Conservation (phyloP, 129 eudicot genomes). For the Lonicera japonica region DNA sequence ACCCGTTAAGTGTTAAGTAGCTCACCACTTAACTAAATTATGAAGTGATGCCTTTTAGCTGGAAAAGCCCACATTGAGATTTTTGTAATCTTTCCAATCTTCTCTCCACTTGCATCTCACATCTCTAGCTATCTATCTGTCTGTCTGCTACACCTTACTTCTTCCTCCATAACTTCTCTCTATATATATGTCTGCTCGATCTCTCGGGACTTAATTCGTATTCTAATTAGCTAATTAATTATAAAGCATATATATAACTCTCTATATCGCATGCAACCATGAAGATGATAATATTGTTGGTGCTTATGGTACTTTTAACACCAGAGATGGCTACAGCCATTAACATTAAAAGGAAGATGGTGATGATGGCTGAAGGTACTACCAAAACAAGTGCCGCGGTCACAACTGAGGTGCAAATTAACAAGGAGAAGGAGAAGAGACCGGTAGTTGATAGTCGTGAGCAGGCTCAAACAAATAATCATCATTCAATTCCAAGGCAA, state of each 20-base stretch:
- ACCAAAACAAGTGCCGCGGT: neutral
- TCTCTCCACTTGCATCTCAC: neutral
- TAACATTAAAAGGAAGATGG: neutral
- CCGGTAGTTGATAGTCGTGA: neutral
- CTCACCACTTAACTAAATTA: too few species aligned
- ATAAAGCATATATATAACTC: too few species aligned
- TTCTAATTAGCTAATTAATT: too few species aligned
- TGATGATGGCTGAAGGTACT: neutral
- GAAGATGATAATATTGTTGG: neutral
- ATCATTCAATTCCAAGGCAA: neutral
- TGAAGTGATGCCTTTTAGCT: neutral
- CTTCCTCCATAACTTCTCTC: too few species aligned
- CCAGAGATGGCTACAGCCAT: neutral
- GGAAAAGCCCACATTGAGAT: neutral
- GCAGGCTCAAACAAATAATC: neutral
- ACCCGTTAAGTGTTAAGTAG: too few species aligned
- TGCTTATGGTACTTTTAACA: neutral
- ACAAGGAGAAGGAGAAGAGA: neutral
- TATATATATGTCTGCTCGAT: too few species aligned
- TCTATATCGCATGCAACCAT: neutral
- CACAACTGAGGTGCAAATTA: too few species aligned
- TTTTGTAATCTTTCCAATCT: neutral
- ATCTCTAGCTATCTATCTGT: neutral
- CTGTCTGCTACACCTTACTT: too few species aligned
- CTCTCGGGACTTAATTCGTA: too few species aligned